Evolutionary conservation across 2,329 filamentous ascomycete species (phyloP).

Genomic region (Fusarium hostae): DNA sequence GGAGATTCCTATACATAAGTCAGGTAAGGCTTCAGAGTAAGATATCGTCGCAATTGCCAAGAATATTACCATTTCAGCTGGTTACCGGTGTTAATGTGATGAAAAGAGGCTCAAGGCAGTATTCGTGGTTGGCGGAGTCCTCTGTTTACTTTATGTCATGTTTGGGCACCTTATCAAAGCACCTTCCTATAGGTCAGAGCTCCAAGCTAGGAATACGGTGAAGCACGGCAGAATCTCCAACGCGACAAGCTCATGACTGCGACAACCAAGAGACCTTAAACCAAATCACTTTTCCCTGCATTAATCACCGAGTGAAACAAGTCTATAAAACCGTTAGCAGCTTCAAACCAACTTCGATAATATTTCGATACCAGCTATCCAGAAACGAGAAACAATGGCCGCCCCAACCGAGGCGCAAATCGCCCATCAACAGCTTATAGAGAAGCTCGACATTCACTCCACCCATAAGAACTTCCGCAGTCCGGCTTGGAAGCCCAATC

Average conservation of each 20-base stretch:
- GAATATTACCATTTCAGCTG: constrained; percentile 23
- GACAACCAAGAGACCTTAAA: background rate
- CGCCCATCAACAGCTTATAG: constrained; percentile 86
- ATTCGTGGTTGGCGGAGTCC: constrained; percentile 16
- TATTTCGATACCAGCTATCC: background rate
- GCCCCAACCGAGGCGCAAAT: constrained; percentile 78
- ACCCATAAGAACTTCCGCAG: constrained; percentile 92
- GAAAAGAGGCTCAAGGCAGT: background rate
- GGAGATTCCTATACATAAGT: constrained; percentile 78
- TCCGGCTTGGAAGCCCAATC: constrained; percentile 87
- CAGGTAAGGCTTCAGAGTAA: background rate
- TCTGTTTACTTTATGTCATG: constrained; percentile 38
- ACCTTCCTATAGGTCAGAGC: constrained; percentile 5
- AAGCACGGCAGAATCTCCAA: constrained; percentile 48
- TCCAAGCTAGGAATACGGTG: constrained; percentile 43
- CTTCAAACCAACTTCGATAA: background rate
- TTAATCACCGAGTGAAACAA: background rate
- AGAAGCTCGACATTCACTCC: constrained; percentile 89
- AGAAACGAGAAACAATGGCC: constrained; percentile 59
- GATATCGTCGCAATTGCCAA: too few species aligned
- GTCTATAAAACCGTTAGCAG: background rate
- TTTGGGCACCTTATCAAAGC: constrained; percentile 4
- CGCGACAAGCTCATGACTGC: constrained; percentile 27
- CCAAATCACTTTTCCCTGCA: background rate
- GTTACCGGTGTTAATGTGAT: background rate